Evolutionary conservation across 495 filamentous ascomycete species (phyloP), one percentile per base, ranked within the genome.

Genomic region (Daldinia grandis): DNA sequence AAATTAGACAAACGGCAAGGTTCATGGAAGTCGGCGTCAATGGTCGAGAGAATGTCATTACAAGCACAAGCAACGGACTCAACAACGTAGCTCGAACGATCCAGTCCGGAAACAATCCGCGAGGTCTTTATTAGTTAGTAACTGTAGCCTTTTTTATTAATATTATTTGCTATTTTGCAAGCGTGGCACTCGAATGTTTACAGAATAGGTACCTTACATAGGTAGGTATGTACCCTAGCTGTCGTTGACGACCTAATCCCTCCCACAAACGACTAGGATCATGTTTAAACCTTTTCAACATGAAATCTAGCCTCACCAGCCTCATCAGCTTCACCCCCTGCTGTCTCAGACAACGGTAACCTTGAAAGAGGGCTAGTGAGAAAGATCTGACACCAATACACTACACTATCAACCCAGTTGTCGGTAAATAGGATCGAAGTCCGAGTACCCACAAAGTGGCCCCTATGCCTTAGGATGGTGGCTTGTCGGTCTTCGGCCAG

Each of bases 1-100:
- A 68, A 61, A 64, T 54, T 64, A 28, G 40, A 35, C 64, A 72
- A 68, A 72, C 55, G 37, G 59, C 69, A 56, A 51, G 70, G 70
- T 68, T 68, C 69, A 72, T 72, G 60, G 64, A 30, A 68, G 54
- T 68, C 28, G n/a, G 19, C 10, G 25, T 50, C 38, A 64, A 60
- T 68, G 64, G 56, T 47, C 24, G 64, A 24, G 30, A 47, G 21
- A 53, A 27, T 15, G 28, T 30, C 6, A 28, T 15, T 53, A 31
- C 30, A 62, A 73, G 44, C 55, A 61, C 62, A 68, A 60, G 64
- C 40, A 73, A 56, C 27, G 4, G 40, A 24, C 47, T 56, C 61
- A 58, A 65, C 53, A 64, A 55, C 5, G 53, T 38, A 30, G 21
- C 49, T 42, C 24, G 62, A 12, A 60, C 28, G 21, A 40, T 63